Percentiles rank a stretch among this genome's conserved stretches.
Conservation (phyloP, 768 basidiomycete genomes). For the Podaxis sp. region DNA sequence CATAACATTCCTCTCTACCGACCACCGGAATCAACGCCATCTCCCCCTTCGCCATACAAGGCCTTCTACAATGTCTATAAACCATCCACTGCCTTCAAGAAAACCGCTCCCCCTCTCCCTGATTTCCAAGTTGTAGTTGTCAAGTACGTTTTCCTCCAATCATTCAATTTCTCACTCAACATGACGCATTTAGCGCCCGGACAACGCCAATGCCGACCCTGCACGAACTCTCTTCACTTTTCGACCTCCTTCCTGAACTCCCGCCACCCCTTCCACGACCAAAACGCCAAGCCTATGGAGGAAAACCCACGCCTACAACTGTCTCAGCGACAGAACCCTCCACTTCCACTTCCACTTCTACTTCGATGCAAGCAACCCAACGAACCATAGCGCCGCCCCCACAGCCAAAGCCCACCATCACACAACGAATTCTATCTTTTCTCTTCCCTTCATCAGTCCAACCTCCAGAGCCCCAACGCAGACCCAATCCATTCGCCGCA, state of each 20-base stretch:
- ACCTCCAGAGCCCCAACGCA: slow-evolving; percentile 28
- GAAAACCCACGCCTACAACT: slow-evolving; percentile 17
- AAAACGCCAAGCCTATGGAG: slow-evolving; percentile 26
- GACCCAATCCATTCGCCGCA: slow-evolving; percentile 72
- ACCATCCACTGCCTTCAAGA: slow-evolving; percentile 82
- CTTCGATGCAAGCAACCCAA: neutral
- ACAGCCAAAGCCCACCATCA: slow-evolving; percentile 10
- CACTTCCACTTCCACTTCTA: neutral
- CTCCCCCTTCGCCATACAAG: slow-evolving; percentile 55
- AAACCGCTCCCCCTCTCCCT: slow-evolving; percentile 71
- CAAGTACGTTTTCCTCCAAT: slow-evolving; percentile 52
- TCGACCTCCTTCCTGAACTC: slow-evolving; percentile 66
- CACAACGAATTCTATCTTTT: slow-evolving; percentile 20
- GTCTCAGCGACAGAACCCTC: slow-evolving; percentile 13
- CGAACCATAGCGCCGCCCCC: neutral
- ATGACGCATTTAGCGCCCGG: slow-evolving; percentile 57
- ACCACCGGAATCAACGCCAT: slow-evolving; percentile 18
- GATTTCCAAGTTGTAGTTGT: slow-evolving; percentile 88
- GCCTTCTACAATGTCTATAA: slow-evolving; percentile 93
- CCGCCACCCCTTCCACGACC: slow-evolving; percentile 58
- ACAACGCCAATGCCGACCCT: slow-evolving; percentile 82
- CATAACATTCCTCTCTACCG: slow-evolving; percentile 49
- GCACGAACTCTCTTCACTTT: slow-evolving; percentile 73
- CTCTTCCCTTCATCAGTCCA: slow-evolving; percentile 28
- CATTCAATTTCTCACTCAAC: neutral